phyloP scores from a whole-genome alignment of 495 filamentous ascomycete genomes.

The Lasiosphaeria hispida region DNA sequence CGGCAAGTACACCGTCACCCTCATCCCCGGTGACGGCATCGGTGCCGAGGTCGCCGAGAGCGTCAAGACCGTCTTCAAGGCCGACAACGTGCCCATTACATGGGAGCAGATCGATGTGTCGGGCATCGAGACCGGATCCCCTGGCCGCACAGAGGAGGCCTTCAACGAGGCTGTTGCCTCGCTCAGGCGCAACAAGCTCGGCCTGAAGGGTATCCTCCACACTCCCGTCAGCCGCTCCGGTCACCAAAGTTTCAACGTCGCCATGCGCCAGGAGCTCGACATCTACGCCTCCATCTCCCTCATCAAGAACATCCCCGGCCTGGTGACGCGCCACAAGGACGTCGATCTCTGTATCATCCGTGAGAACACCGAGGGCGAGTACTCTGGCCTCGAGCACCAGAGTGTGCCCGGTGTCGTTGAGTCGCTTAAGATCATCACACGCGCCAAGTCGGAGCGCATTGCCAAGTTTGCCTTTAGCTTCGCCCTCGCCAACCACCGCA shows the following conservation, averaged over 20 bases:
- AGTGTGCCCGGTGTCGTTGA: conserved; percentile 95
- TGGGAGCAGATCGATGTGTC: conserved; percentile 99
- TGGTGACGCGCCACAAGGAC: conserved; percentile 92
- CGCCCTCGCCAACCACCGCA: conserved; percentile 94
- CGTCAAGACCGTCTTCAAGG: conserved; percentile 98
- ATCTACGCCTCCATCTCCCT: conserved; percentile 98
- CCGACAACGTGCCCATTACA: conserved; percentile 95
- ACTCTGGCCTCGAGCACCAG: conserved; percentile 97
- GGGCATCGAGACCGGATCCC: conserved; percentile 71
- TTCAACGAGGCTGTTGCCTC: conserved; percentile 94
- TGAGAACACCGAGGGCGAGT: conserved; percentile 99
- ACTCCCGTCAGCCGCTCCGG: conserved; percentile 95
- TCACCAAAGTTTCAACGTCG: conserved; percentile 99
- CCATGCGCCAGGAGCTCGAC: conserved; percentile 96
- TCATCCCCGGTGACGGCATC: conserved; percentile 98
- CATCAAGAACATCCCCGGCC: conserved; percentile 99
- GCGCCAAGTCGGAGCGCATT: conserved; percentile 96
- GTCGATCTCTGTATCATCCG: conserved; percentile 99
- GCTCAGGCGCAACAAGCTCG: conserved; percentile 95
- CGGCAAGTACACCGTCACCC: conserved; percentile 97
- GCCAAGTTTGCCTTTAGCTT: conserved; percentile 98
- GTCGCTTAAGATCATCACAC: conserved; percentile 99
- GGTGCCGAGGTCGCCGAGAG: conserved; percentile 97
- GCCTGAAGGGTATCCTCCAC: conserved; percentile 94
- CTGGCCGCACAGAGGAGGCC: conserved; percentile 87